Evolutionary conservation across 148 eudicot genomes (phyloP).

Genomic region (Diospyros kaki): DNA sequence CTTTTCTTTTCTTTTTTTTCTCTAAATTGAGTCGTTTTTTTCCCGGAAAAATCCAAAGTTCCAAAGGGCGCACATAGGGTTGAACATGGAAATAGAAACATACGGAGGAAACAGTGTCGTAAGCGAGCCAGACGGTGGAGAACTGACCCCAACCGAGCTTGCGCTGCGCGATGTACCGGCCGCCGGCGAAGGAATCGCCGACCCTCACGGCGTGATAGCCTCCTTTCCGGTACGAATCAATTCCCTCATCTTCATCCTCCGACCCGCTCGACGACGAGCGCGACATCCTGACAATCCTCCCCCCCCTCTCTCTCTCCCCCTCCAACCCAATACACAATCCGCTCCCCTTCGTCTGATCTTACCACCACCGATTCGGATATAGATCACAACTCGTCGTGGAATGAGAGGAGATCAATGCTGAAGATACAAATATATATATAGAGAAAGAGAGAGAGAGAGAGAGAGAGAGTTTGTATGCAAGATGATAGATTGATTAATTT

Average conservation of each 20-base stretch:
- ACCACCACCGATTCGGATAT: too few relatives aligned
- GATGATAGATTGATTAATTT: too few relatives aligned
- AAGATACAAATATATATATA: background rate
- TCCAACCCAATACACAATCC: background rate
- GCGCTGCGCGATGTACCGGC: conserved; percentile 77
- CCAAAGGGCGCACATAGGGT: too few relatives aligned
- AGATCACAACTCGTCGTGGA: too few relatives aligned
- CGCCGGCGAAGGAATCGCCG: conserved; percentile 72
- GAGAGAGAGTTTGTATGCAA: too few relatives aligned
- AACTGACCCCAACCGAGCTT: conserved; percentile 92
- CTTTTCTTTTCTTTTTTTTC: too few relatives aligned
- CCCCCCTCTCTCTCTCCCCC: background rate
- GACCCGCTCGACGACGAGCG: conserved; percentile 86
- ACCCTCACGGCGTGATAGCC: conserved; percentile 82
- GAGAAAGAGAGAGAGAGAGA: too few relatives aligned
- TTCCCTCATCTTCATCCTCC: conserved; percentile 73
- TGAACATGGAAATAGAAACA: conserved; percentile 7
- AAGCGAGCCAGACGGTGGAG: conserved; percentile 93
- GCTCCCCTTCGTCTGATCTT: background rate
- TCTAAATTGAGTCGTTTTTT: too few relatives aligned
- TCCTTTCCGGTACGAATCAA: conserved; percentile 78
- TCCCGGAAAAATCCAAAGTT: too few relatives aligned
- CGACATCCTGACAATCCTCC: conserved; percentile 30
- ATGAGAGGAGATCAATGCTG: background rate
- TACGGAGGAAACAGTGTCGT: conserved; percentile 62